Conservation (phyloP, 257 asterid genomes). For the Solanum infundibuliforme region DNA sequence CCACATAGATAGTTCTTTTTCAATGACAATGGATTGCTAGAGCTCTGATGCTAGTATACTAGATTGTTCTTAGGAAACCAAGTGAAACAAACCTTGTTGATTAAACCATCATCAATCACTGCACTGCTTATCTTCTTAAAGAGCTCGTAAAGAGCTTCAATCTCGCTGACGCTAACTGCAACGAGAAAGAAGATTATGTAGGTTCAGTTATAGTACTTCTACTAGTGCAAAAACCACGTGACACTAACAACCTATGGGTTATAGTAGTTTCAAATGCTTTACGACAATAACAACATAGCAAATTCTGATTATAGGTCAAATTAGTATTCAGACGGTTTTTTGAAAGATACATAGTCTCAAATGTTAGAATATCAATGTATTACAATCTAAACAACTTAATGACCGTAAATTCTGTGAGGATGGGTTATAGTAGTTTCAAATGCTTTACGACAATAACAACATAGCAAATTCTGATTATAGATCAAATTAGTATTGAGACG, state of each 20-base stretch:
- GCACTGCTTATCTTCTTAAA: slow-evolving; percentile 99
- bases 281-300: neutral
- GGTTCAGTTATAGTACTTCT: neutral
- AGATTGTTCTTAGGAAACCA: neutral
- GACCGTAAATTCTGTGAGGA: neutral
- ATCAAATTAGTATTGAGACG: too few species aligned
- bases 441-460: too few species aligned
- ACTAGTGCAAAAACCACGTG: neutral
- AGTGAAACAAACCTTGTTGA: slow-evolving; percentile 62
- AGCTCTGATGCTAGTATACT: neutral
- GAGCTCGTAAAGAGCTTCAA: slow-evolving; percentile 93
- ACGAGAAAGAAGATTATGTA: neutral
- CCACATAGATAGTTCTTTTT: neutral
- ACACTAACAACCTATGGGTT: neutral
- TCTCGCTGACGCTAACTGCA: slow-evolving; percentile 98
- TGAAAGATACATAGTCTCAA: neutral
- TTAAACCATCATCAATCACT: slow-evolving; percentile 93
- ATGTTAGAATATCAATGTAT: neutral
- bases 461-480: too few species aligned
- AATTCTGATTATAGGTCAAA: neutral
- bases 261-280: neutral
- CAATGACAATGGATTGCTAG: neutral
- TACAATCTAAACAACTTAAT: neutral
- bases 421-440: too few species aligned
- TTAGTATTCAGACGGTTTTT: neutral